Evolutionary conservation across 768 basidiomycete genomes (phyloP), one percentile per base, ranked within the genome.

Genomic region (Termitomyces sp.): DNA sequence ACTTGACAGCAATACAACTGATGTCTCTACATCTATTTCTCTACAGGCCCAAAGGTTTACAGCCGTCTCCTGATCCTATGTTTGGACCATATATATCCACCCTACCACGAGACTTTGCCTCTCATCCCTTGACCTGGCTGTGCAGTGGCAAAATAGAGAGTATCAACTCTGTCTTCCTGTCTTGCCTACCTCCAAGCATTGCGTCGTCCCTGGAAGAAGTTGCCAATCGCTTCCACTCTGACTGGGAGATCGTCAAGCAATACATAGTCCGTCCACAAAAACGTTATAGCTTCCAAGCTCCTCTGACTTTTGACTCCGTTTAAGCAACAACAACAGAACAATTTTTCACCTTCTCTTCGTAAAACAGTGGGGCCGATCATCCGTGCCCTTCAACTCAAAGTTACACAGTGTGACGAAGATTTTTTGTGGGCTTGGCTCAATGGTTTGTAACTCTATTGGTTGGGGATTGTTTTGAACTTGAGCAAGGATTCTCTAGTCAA

Each of bases 351-450:
- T 28, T 50, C 51, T 35, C 53, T 19, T 51, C 38, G 44, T 53
- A 52, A 53, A 45, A 41, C 54, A 41, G 21, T 35, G 42, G 28
- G 42, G 30, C 42, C 65, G 45, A 22, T 42, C 5, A 10, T 49
- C 61, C 45, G 53, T 60, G 43, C 40, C 8, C 47, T 54, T 47
- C 22, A 61, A 67, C 45, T 58, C 56, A 28, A 58, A 15, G 10
- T 40, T 46, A 17, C 51, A 19, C 30, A 28, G 37, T 52, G 62
- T n/a, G 62, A 72, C 45, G 68, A 65, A 35, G 78, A 85, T 61
- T 90, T 83, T 60, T 67, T 91, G 3, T 97, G 95, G 93, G 93
- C 82, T 1, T 98, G 95, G 94, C 77, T 98, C 10, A 95, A 86
- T 64, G 92, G 94, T 90, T 60, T 56, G 76, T 66, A 30, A 34